phyloP scores from a whole-genome alignment of 768 basidiomycete species.

The Rubroboletus pulcherrimus region DNA sequence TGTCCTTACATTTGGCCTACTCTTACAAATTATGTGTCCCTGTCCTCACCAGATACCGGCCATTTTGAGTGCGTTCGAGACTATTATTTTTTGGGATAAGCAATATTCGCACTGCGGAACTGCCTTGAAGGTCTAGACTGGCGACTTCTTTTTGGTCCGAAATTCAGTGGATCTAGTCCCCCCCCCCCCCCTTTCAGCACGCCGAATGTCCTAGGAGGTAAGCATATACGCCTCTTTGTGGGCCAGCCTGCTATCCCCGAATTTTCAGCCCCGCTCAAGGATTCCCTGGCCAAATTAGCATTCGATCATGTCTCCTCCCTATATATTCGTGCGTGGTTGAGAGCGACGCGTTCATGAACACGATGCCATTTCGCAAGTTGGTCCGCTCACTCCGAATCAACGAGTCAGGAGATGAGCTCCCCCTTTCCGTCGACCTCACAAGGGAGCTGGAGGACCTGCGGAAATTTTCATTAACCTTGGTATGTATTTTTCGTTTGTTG shows the following conservation, averaged over 20 bases:
- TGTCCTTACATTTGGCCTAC: background rate
- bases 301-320: background rate
- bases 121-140: constrained; percentile 11
- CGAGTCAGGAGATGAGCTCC: background rate
- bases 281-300: background rate
- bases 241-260: background rate
- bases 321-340: constrained; percentile 8
- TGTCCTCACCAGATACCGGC: background rate
- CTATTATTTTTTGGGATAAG: background rate
- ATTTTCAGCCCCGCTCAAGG: background rate
- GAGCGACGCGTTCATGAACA: background rate
- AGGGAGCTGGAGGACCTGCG: constrained; percentile 22
- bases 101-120: background rate
- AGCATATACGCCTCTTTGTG: background rate
- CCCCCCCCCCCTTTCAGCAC: background rate
- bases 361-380: constrained; percentile 9
- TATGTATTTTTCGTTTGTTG: background rate
- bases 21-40: background rate
- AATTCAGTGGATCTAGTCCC: background rate
- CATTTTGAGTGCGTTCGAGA: constrained; percentile 1
- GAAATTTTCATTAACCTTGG: constrained; percentile 22
- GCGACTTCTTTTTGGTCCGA: background rate
- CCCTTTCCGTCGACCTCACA: constrained; percentile 12
- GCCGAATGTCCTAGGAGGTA: background rate
- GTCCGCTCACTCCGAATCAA: background rate